Conservation (phyloP, 1,284 basidiomycete genomes). For the Cerrena zonata region DNA sequence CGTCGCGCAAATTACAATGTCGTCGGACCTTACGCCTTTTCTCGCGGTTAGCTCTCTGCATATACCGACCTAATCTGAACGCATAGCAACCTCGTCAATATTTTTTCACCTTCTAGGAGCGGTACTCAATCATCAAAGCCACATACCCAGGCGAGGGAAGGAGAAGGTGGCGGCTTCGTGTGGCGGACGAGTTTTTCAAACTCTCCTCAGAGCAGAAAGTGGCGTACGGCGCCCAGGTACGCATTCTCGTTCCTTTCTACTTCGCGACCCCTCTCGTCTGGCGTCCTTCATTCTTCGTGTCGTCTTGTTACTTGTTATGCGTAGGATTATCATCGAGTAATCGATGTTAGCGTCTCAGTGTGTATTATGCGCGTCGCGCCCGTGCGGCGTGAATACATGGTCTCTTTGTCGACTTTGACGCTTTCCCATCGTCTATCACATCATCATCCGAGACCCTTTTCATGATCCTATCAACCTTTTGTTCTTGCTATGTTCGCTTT, state of each 20-base stretch:
- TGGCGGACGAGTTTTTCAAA: slow-evolving; percentile 36
- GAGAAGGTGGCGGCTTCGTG: slow-evolving; percentile 34
- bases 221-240: slow-evolving; percentile 15
- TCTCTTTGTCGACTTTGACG: too few relatives aligned
- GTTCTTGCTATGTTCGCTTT: not conserved
- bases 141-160: slow-evolving; percentile 34
- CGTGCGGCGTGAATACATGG: too few relatives aligned
- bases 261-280: not conserved
- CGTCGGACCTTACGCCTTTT: slow-evolving; percentile 20
- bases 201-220: slow-evolving; percentile 22
- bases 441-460: too few relatives aligned
- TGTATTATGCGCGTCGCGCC: too few relatives aligned
- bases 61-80: slow-evolving; percentile 5
- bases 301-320: too few relatives aligned
- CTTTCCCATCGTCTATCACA: too few relatives aligned
- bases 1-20: too few relatives aligned
- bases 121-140: slow-evolving; percentile 32
- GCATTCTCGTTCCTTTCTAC: not conserved
- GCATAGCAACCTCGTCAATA: slow-evolving; percentile 9
- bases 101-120: slow-evolving; percentile 26
- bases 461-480: too few relatives aligned
- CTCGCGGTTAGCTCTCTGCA: slow-evolving; percentile 19
- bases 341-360: too few relatives aligned
- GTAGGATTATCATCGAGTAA: too few relatives aligned
- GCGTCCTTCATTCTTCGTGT: not conserved